Evolutionary conservation across 1,284 basidiomycete species (phyloP).

Genomic region (Takashimella koratensis): DNA sequence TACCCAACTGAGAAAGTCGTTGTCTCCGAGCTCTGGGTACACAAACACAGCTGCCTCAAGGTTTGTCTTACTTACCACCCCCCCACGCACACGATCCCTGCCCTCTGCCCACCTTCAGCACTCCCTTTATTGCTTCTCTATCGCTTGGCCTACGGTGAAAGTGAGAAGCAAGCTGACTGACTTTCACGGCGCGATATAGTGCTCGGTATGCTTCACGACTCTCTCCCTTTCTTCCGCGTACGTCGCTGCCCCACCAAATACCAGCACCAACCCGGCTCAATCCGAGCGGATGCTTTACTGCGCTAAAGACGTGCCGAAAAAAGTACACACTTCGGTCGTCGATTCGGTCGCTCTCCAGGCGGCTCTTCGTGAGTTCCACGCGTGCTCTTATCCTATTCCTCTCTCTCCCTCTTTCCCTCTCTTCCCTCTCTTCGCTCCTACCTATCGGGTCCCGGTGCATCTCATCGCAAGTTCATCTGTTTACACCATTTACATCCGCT

Average conservation of each 20-base stretch:
- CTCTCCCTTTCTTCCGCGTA: not conserved
- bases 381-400: not conserved
- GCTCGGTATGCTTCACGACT: not conserved
- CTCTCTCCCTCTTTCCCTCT: too few relatives aligned
- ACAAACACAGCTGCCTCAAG: not conserved
- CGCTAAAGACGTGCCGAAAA: not conserved
- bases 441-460: too few relatives aligned
- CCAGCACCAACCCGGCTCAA: too few relatives aligned
- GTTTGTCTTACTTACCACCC: not conserved
- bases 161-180: too few relatives aligned
- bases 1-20: not conserved
- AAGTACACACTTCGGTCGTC: not conserved
- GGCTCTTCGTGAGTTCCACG: not conserved
- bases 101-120: too few relatives aligned
- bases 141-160: too few relatives aligned
- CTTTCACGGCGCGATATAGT: not conserved
- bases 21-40: not conserved
- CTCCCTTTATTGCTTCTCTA: too few relatives aligned
- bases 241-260: not conserved
- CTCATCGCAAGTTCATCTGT: too few relatives aligned
- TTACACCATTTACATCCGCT: too few relatives aligned
- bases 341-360: not conserved
- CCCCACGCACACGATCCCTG: too few relatives aligned
- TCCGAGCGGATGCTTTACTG: not conserved
- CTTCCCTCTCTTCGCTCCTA: too few relatives aligned